Conservation (phyloP, 192 early-diverging fungal genomes). For the Ramicandelaber brevisporus region DNA sequence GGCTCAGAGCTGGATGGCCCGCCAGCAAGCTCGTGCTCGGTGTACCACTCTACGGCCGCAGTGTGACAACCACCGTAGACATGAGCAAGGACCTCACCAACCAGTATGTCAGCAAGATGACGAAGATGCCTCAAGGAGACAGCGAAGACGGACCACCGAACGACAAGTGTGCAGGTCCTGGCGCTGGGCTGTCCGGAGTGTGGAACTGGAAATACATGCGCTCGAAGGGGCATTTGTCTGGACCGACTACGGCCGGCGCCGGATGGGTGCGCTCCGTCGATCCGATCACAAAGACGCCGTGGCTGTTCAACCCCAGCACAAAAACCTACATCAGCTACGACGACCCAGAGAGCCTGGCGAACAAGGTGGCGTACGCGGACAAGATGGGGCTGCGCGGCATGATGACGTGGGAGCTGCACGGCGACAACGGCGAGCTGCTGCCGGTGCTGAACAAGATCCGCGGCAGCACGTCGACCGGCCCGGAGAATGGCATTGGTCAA, state of each 20-base stretch:
- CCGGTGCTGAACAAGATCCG: slow-evolving; percentile 4
- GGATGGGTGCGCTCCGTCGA: slow-evolving; percentile 33
- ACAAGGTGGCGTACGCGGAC: slow-evolving; percentile 29
- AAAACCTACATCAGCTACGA: slow-evolving; percentile 55
- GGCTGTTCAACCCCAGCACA: slow-evolving; percentile 23
- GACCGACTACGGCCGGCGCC: slow-evolving; percentile 11
- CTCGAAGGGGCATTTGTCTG: slow-evolving; percentile 19
- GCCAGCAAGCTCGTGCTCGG: slow-evolving; percentile 31
- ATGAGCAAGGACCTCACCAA: slow-evolving; percentile 14
- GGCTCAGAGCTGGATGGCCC: slow-evolving; percentile 32
- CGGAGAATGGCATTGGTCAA: no score
- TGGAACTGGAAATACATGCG: slow-evolving; percentile 34
- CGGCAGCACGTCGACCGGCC: no score
- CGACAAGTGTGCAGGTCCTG: slow-evolving; percentile 15
- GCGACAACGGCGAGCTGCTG: slow-evolving; percentile 26
- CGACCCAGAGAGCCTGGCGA: slow-evolving; percentile 30
- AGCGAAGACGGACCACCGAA: slow-evolving; percentile 14
- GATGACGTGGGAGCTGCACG: slow-evolving; percentile 27
- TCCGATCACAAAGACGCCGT: slow-evolving; percentile 18
- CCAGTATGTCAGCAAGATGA: slow-evolving; percentile 13
- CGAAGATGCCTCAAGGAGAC: slow-evolving; percentile 26
- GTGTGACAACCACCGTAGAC: slow-evolving; percentile 12
- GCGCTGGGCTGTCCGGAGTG: slow-evolving; percentile 21
- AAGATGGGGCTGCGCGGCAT: slow-evolving; percentile 27
- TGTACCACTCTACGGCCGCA: slow-evolving; percentile 28